Evolutionary conservation across 2,329 filamentous ascomycete genomes (phyloP).

Genomic region (Cryphonectria naterciae): DNA sequence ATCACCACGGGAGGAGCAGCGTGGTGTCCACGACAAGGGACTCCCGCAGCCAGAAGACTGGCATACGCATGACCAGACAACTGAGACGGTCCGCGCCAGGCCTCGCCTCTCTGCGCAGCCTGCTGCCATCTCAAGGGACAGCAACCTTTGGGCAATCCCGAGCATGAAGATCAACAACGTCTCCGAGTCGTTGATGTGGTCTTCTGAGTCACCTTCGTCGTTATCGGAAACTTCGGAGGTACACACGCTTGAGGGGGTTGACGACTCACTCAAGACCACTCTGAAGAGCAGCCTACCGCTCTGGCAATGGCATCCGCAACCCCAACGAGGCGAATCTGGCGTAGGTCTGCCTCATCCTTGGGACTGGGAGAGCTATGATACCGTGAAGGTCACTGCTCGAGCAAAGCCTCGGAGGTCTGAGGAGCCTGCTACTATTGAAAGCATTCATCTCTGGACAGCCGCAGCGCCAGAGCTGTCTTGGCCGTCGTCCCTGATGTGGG

Average conservation of each 20-base stretch:
- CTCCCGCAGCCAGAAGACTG: constrained; percentile 29
- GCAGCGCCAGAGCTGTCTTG: background rate
- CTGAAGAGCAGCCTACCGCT: constrained; percentile 4
- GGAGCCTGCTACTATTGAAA: constrained; percentile 26
- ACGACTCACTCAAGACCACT: background rate
- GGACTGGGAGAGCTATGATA: constrained; percentile 29
- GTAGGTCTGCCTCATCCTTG: constrained; percentile 29
- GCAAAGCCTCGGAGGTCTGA: constrained; percentile 28
- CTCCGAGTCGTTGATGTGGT: constrained; percentile 24
- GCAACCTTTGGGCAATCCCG: constrained; percentile 32
- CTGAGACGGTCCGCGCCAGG: constrained; percentile 27
- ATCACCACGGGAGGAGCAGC: background rate
- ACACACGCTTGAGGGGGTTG: background rate
- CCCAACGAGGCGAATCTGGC: constrained; percentile 21
- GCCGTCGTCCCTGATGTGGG: constrained; percentile 22
- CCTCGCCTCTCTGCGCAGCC: constrained; percentile 25
- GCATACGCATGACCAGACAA: constrained; percentile 25
- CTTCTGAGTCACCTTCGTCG: background rate
- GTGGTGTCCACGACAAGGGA: constrained; percentile 11
- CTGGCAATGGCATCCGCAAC: constrained; percentile 17
- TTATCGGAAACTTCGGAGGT: background rate
- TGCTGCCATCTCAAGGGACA: constrained; percentile 24
- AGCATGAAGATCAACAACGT: background rate
- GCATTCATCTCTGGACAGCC: constrained; percentile 32
- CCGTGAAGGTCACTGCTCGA: constrained; percentile 21